Base-by-base conservation (phyloP, 169 alveolate species). In the Prorocentrum cordatum region DNA sequence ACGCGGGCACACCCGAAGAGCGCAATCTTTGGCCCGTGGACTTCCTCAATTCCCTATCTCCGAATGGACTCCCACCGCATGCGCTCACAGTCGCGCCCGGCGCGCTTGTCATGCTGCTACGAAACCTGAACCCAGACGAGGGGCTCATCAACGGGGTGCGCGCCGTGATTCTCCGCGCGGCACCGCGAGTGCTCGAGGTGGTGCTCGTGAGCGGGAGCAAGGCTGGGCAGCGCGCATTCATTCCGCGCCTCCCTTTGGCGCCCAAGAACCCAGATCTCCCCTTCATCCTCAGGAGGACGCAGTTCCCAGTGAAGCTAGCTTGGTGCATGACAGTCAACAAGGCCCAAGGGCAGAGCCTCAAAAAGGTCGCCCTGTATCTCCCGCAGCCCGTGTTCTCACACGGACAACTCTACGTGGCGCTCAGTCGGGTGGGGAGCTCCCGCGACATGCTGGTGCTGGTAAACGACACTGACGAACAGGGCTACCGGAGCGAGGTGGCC, bases 311-410 rank as follows among this genome's bases (percentile, higher is more conserved):
- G 27, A n/a, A 36, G 20, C 36, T 68, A 22, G 80, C 80, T 1
- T 68, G 80, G 80, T 59, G 62, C 20, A 26, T 68, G 80, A 68
- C 54, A 1, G 26, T 36, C 7, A 68, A 68, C 32, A 68, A 36
- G 22, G 80, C 80, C 24, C 59, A 68, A 38, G 80, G 61, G 12
- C 80, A 68, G 24, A 68, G 38, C 35, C 26, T 68, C 62, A 35
- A 6, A 20, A 33, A 27, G 26, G 35, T 0, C 59, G 16, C 24
- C 38, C 38, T 26, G 22, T 10, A 9, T 29, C 38, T 62, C 12
- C 4, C 38, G 3, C n/a, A n/a, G n/a, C n/a, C n/a, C n/a, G n/a
- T n/a, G n/a, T n/a, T n/a, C n/a, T n/a, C 3, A 5, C 29, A 20
- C 2, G 5, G 3, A 22, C n/a, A 26, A 3, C 18, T 22, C 47